A percentile compares a stretch with the other conserved stretches of the same genome.
Evolutionary conservation across 495 filamentous ascomycete genomes (phyloP).

Genomic region (Trichoderma reesei): DNA sequence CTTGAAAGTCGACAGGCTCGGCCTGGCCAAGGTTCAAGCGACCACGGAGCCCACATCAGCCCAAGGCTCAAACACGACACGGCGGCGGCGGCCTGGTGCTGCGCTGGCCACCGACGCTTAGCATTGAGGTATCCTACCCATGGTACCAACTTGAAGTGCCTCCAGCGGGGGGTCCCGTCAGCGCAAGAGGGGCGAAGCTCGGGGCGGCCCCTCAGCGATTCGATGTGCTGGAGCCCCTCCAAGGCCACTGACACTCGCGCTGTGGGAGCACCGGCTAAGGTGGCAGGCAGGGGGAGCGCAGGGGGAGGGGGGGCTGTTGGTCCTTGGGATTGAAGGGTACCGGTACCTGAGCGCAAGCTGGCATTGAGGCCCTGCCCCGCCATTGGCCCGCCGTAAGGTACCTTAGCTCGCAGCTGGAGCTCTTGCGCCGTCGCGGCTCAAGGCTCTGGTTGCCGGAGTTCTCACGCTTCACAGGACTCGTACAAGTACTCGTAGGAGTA

Average conservation of each 20-base stretch:
- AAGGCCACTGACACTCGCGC: background rate
- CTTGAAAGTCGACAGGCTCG: background rate
- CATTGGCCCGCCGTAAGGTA: conserved; percentile 6
- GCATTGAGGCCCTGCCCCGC: background rate
- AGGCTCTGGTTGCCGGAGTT: conserved; percentile 7
- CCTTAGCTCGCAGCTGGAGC: conserved; percentile 3
- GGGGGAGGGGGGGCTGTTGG: background rate
- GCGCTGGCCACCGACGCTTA: conserved; percentile 4
- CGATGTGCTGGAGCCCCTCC: background rate
- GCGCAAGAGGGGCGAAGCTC: conserved; percentile 5
- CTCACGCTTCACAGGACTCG: background rate
- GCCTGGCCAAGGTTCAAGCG: background rate
- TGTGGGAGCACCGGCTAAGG: too few species aligned
- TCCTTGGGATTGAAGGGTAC: background rate
- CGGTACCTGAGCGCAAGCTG: background rate
- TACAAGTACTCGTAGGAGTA: background rate
- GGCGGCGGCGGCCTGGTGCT: background rate
- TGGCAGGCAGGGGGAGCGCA: background rate
- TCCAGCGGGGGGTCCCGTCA: conserved; percentile 8
- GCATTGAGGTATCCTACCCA: too few species aligned
- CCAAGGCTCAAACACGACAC: conserved; percentile 1
- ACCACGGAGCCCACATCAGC: background rate
- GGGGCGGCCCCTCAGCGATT: background rate
- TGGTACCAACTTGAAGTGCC: too few species aligned
- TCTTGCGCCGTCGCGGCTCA: conserved; percentile 2